Evolutionary conservation across 139 green algal genomes (phyloP).

Genomic region (Pseudopediastrum boryanum): DNA sequence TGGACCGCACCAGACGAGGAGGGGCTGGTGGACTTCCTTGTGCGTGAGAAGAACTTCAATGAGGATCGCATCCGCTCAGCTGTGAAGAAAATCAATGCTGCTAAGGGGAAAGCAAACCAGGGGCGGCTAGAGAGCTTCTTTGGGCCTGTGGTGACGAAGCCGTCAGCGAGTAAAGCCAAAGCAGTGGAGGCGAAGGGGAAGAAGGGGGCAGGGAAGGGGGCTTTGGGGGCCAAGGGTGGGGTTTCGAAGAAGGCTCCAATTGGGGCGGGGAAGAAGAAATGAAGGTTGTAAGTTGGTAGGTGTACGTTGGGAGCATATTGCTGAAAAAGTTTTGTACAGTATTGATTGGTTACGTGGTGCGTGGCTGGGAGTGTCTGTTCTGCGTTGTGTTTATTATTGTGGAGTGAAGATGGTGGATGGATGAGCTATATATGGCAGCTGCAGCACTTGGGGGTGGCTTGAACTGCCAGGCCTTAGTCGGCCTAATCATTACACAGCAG

Average conservation of each 20-base stretch:
- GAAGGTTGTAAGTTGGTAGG: too few relatives aligned
- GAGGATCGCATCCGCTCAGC: conserved; percentile 84
- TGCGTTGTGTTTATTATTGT: too few relatives aligned
- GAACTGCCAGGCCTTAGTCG: too few relatives aligned
- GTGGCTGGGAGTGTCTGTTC: too few relatives aligned
- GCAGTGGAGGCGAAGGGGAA: conserved; percentile 11
- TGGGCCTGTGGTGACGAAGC: conserved; percentile 43
- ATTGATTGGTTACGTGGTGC: too few relatives aligned
- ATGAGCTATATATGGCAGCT: too few relatives aligned
- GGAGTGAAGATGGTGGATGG: too few relatives aligned
- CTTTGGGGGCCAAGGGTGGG: conserved; percentile 5
- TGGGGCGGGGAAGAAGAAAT: conserved; percentile 37
- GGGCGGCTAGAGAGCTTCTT: conserved; percentile 91
- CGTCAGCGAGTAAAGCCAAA: conserved; percentile 11
- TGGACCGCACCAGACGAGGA: conserved; percentile 92
- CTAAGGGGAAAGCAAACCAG: conserved; percentile 75
- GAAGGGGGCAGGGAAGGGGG: conserved; percentile 16
- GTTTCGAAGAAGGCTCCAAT: conserved; percentile 39
- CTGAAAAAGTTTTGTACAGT: too few relatives aligned
- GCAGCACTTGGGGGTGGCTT: too few relatives aligned
- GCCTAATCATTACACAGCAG: too few relatives aligned
- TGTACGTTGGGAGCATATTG: too few relatives aligned
- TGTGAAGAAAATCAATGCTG: conserved; percentile 65
- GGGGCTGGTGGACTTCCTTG: conserved; percentile 90
- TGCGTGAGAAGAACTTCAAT: conserved; percentile 93